These are phyloP conservation scores for Globisporangium heterothallicum DNA, from an alignment of 352 stramenopile genomes.

Conservation along the genomic window DNA sequence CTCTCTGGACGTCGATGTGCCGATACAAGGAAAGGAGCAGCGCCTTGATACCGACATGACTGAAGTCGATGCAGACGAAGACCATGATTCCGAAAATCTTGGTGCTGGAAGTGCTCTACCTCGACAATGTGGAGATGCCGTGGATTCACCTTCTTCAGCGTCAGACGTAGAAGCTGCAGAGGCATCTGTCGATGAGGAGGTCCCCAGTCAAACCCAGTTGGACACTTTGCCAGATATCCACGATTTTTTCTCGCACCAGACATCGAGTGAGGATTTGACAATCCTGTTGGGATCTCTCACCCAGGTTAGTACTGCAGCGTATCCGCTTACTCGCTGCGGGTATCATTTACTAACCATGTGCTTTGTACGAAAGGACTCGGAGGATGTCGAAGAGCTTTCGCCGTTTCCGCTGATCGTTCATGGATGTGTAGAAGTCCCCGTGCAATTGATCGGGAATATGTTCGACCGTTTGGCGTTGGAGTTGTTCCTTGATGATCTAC, in stretches of 20 bases:
- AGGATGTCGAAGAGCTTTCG: background rate
- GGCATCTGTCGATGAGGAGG: background rate
- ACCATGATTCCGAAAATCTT: background rate
- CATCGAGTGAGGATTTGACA: slow-evolving; percentile 1
- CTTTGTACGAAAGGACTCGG: background rate
- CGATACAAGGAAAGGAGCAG: background rate
- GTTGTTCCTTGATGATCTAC: slow-evolving; percentile 35
- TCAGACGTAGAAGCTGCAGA: background rate
- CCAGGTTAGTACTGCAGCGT: no score
- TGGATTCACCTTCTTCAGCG: no score
- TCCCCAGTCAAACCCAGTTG: background rate
- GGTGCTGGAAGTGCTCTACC: background rate
- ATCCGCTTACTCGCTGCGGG: slow-evolving; percentile 12
- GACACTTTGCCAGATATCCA: slow-evolving; percentile 10
- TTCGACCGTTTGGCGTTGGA: slow-evolving; percentile 43
- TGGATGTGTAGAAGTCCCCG: slow-evolving; percentile 32
- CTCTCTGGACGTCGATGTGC: background rate
- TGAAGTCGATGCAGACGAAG: slow-evolving; percentile 4
- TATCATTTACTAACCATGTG: background rate
- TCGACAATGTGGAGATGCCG: background rate
- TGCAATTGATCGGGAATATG: slow-evolving; percentile 28
- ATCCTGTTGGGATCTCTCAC: slow-evolving; percentile 3
- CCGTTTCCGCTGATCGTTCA: slow-evolving; percentile 43
- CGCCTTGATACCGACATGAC: background rate
- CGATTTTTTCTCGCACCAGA: slow-evolving; percentile 9